Base-by-base conservation (phyloP, 202 grass and related monocot species). In the Schoenoplectus tabernaemontani region DNA sequence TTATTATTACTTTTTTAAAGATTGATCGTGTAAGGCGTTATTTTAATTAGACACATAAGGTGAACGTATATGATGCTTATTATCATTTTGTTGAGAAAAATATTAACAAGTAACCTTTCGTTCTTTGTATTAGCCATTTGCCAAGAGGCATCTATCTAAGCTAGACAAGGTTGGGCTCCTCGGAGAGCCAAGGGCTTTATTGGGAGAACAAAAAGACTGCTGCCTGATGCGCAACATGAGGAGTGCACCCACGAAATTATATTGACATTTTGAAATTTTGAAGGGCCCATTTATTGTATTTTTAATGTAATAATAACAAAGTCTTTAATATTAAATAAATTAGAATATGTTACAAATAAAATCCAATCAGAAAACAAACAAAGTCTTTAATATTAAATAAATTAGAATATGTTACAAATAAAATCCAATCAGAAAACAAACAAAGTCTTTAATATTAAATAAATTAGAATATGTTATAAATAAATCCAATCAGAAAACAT, bases 81-180 rank as follows among this genome's bases (percentile, higher is more conserved):
- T 48, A 72, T 72, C 68, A 72, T 72, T 34, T 50, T 7, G 43
- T 30, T 48, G 24, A 72, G 1, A 72, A 72, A 72, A 71, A 71
- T 26, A 66, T 41, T 39, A 28, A 66, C 1, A 4, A 44, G 34
- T 43, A 74, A 36, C 70, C 70, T 32, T 74, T 74, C 0, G 46
- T 44, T 34, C 15, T 13, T 19, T 54, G 16, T 33, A 74, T 34
- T 9, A 74, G 70, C 70, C 46, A 74, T 33, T n/a, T 53, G 46
- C 70, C 70, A 54, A 74, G 46, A 53, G 70, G 46, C 16, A 34
- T 51, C 51, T 5, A 20, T 6, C 51, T n/a, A 56, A 73, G 7
- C 24, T 8, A 70, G 24, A 4, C 4, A 33, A 73, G 24, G 38
- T 74, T 50, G 70, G 46, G 24, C 70, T 53, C 28, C 70, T 74